Evolutionary conservation across 352 stramenopile genomes (phyloP).

Genomic region (Hyaloperonospora arabidopsidis): DNA sequence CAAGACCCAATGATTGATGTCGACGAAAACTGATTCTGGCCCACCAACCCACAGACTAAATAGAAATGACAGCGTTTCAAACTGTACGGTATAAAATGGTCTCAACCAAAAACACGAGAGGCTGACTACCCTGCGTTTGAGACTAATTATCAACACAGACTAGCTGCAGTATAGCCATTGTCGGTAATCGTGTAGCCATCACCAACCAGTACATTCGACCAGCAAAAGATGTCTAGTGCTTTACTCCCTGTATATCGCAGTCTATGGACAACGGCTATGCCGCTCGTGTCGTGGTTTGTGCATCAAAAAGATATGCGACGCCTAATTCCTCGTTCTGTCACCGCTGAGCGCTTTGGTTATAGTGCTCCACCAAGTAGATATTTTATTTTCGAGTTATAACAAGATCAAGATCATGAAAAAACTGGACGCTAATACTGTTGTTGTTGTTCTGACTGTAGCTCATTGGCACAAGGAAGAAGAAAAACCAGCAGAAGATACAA

Average conservation of each 20-base stretch:
- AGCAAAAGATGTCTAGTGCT: not conserved
- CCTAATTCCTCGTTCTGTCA: conserved; percentile 27
- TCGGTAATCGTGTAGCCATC: too few relatives aligned
- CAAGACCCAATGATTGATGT: too few relatives aligned
- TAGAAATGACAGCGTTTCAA: too few relatives aligned
- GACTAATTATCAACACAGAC: too few relatives aligned
- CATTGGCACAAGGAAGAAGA: conserved; percentile 15
- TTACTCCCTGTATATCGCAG: conserved; percentile 36
- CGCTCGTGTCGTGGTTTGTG: conserved; percentile 50
- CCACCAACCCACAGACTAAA: too few relatives aligned
- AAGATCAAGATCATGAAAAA: not conserved
- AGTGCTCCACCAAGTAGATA: conserved; percentile 30
- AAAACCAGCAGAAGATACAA: not conserved
- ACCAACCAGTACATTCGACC: too few relatives aligned
- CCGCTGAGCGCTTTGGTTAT: conserved; percentile 48
- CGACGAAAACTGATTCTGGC: too few relatives aligned
- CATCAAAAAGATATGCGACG: conserved; percentile 39
- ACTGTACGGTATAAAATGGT: too few relatives aligned
- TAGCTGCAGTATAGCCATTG: too few relatives aligned
- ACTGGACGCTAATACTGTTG: too few relatives aligned
- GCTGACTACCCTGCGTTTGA: too few relatives aligned
- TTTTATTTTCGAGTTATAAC: not conserved
- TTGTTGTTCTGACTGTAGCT: not conserved
- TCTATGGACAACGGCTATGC: conserved; percentile 43
- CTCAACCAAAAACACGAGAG: too few relatives aligned